phyloP scores from a whole-genome alignment of 495 filamentous ascomycete species.

The Barbatosphaeria neglecta region DNA sequence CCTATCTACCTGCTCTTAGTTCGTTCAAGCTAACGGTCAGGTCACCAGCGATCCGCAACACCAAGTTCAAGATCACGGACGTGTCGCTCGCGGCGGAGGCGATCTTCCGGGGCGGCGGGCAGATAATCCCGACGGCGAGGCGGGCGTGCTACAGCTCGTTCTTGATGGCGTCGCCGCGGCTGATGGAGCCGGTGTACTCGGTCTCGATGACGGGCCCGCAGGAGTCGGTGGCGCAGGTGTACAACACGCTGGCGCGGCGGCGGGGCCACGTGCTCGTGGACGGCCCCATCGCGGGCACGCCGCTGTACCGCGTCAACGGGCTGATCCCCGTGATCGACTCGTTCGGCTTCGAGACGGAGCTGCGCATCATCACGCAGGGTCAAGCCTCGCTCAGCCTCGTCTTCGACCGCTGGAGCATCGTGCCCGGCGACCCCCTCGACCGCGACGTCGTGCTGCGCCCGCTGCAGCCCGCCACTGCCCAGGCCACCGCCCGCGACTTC shows the following conservation, averaged over 20 bases:
- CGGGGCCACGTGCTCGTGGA: constrained; percentile 89
- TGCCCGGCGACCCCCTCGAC: constrained; percentile 91
- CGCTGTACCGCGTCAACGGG: constrained; percentile 82
- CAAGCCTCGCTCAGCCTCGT: constrained; percentile 82
- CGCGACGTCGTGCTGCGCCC: constrained; percentile 70
- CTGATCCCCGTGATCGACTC: constrained; percentile 91
- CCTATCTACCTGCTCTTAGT: too few relatives aligned
- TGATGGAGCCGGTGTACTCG: constrained; percentile 93
- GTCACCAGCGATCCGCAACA: constrained; percentile 75
- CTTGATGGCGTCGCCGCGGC: constrained; percentile 86
- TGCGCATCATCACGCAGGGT: constrained; percentile 91
- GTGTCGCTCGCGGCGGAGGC: constrained; percentile 75
- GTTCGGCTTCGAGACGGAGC: constrained; percentile 95
- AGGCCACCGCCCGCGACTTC: constrained; percentile 87
- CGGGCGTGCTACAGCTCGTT: constrained; percentile 90
- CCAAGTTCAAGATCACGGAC: constrained; percentile 90
- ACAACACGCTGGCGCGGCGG: constrained; percentile 80
- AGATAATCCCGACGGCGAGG: constrained; percentile 91
- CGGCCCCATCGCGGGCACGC: constrained; percentile 87
- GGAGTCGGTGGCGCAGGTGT: constrained; percentile 75
- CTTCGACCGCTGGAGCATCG: constrained; percentile 91
- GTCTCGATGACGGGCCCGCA: constrained; percentile 89
- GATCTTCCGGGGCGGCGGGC: constrained; percentile 88
- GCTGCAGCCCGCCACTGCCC: constrained; percentile 73
- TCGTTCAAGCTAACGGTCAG: neutral